phyloP scores from a whole-genome alignment of 331 rosid genomes.

The Malus hybrid region DNA sequence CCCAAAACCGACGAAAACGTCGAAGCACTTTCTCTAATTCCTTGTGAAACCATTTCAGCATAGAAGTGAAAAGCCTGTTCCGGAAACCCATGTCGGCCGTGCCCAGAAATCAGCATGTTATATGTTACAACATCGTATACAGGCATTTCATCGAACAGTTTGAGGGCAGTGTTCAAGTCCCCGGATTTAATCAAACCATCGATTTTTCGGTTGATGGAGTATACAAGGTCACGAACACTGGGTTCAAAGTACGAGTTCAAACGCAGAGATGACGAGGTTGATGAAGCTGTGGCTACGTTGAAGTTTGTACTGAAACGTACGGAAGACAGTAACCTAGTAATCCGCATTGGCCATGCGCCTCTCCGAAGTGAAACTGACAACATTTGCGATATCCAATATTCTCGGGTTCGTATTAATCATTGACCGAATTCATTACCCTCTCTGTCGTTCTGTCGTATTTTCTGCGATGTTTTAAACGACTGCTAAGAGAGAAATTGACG shows the following conservation, averaged over 20 bases:
- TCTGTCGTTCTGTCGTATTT: not conserved
- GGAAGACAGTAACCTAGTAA: slow-evolving; percentile 3
- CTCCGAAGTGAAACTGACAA: not conserved
- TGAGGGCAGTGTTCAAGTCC: slow-evolving; percentile 37
- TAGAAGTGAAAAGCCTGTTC: slow-evolving; percentile 42
- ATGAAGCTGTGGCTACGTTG: not conserved
- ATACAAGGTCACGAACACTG: slow-evolving; percentile 22
- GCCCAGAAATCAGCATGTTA: slow-evolving; percentile 64
- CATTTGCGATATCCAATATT: not conserved
- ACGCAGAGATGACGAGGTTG: slow-evolving; percentile 14
- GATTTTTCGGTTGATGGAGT: slow-evolving; percentile 45
- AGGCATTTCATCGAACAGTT: slow-evolving; percentile 46
- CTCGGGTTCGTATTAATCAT: not conserved
- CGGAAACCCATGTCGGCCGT: slow-evolving; percentile 24
- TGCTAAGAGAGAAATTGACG: too few relatives aligned
- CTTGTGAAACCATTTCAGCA: slow-evolving; percentile 44
- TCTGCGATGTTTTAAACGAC: not conserved
- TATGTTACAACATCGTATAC: slow-evolving; percentile 59
- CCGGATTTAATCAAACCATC: slow-evolving; percentile 28
- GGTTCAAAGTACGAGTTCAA: slow-evolving; percentile 14
- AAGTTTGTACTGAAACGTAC: slow-evolving; percentile 15
- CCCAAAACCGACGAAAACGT: slow-evolving; percentile 53
- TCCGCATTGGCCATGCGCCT: not conserved
- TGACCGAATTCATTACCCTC: not conserved
- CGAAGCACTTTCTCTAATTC: slow-evolving; percentile 45